A percentile compares a stretch with the other conserved stretches of the same genome.
phyloP scores from a whole-genome alignment of 2,329 filamentous ascomycete species.

The Hypoxylon sp. region DNA sequence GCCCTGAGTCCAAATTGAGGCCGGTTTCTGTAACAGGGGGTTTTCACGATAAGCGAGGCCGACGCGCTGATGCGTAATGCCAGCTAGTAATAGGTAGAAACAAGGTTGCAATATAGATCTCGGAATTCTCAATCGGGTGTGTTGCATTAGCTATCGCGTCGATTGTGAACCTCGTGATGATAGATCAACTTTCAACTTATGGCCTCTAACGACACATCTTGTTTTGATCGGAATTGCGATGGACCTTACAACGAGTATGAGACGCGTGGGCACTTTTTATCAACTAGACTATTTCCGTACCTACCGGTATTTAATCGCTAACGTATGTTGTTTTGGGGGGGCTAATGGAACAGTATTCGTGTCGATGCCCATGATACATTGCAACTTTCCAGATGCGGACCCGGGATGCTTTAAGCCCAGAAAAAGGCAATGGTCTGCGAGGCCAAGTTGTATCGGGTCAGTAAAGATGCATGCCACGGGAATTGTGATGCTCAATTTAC shows the following conservation, averaged over 20 bases:
- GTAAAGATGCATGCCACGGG: constrained; percentile 8
- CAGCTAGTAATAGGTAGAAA: constrained; percentile 23
- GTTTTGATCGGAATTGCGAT: background rate
- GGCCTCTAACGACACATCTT: constrained; percentile 5
- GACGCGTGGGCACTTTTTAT: background rate
- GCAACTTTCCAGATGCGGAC: constrained; percentile 18
- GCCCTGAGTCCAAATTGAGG: background rate
- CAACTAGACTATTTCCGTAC: background rate
- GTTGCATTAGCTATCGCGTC: constrained; percentile 40
- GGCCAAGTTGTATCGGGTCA: constrained; percentile 16
- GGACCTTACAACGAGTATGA: constrained; percentile 7
- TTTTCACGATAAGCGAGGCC: constrained; percentile 17
- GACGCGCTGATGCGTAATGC: constrained; percentile 14
- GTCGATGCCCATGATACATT: constrained; percentile 13
- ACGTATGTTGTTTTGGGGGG: background rate
- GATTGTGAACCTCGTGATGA: constrained; percentile 35
- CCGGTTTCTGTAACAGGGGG: background rate
- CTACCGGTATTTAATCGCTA: background rate
- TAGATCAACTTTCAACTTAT: constrained; percentile 19
- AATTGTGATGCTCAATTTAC: constrained; percentile 25
- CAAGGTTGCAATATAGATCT: constrained; percentile 35
- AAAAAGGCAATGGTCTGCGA: constrained; percentile 37
- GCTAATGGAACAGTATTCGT: constrained; percentile 26
- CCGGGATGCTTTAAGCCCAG: background rate
- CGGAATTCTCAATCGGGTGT: constrained; percentile 34